phyloP scores from a whole-genome alignment of 139 green algal species.

The Limnomonas spitsbergensis region DNA sequence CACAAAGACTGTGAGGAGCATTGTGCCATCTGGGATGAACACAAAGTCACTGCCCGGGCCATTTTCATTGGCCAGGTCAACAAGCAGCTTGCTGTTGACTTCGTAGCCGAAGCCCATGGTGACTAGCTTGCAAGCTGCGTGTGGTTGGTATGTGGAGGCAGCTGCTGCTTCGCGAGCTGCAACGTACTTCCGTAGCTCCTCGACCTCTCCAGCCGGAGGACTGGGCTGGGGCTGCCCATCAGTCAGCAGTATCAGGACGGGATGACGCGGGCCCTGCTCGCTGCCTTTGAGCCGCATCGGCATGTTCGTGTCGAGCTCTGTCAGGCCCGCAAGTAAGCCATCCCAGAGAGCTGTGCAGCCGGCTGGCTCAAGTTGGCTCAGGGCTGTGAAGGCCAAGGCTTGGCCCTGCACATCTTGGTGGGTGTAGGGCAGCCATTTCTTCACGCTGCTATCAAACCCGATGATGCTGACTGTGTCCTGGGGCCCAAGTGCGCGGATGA shows the following conservation, averaged over 20 bases:
- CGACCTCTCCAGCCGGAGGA: neutral
- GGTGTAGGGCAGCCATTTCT: neutral
- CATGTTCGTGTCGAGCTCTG: neutral
- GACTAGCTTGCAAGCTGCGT: slow-evolving; percentile 1
- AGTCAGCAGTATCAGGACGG: slow-evolving; percentile 6
- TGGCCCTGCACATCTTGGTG: neutral
- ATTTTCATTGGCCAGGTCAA: neutral
- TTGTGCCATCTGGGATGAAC: slow-evolving; percentile 20
- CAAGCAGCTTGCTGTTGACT: slow-evolving; percentile 18
- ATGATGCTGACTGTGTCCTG: neutral
- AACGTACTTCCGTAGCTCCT: neutral
- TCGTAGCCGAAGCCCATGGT: slow-evolving; percentile 23
- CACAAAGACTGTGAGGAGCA: slow-evolving; percentile 18
- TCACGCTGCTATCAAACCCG: neutral
- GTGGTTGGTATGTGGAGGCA: neutral
- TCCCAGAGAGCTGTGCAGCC: slow-evolving; percentile 15
- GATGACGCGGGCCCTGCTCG: neutral
- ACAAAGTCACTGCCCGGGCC: neutral
- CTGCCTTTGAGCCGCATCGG: too few relatives aligned
- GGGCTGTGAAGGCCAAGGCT: neutral
- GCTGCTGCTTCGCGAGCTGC: neutral
- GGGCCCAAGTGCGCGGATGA: neutral
- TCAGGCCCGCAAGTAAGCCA: neutral
- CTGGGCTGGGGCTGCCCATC: slow-evolving; percentile 1
- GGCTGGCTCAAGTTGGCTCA: neutral